Percentiles rank a stretch among this genome's conserved stretches.
Evolutionary conservation across 441 rosid species (phyloP).

Genomic region (Bocquillonia castaneifolia): DNA sequence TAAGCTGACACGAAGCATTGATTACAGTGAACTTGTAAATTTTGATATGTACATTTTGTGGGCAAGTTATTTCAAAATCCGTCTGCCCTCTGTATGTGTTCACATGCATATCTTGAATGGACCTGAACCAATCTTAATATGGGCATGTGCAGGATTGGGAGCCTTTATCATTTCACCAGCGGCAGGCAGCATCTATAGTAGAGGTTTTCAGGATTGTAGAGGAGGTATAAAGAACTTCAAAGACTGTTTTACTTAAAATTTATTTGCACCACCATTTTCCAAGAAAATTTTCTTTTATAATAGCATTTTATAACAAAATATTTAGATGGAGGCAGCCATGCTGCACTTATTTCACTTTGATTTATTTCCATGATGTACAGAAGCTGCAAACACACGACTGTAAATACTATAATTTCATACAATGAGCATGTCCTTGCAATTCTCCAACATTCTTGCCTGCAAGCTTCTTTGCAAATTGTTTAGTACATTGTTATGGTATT

Average conservation of each 20-base stretch:
- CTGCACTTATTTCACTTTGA: too few species aligned
- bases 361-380: constrained; percentile 5
- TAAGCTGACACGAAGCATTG: not conserved
- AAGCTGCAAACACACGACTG: not conserved
- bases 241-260: constrained; percentile 7
- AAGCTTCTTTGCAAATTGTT: not conserved
- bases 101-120: constrained; percentile 11
- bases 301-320: constrained; percentile 1
- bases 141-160: constrained; percentile 83
- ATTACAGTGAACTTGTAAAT: not conserved
- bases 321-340: constrained; percentile 8
- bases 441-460: not conserved
- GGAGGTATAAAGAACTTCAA: constrained; percentile 52
- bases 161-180: constrained; percentile 88
- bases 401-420: not conserved
- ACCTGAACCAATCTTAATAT: constrained; percentile 13
- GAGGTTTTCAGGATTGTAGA: constrained; percentile 98
- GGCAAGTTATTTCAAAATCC: not conserved
- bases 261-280: constrained; percentile 1
- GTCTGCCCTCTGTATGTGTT: not conserved
- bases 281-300: constrained; percentile 5
- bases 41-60: not conserved
- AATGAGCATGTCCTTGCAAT: not conserved
- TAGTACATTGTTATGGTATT: not conserved
- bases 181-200: constrained; percentile 78